These are phyloP conservation scores for Diophrys sp. DNA, from an alignment of 73 alveolate species.

Conservation along the genomic window DNA sequence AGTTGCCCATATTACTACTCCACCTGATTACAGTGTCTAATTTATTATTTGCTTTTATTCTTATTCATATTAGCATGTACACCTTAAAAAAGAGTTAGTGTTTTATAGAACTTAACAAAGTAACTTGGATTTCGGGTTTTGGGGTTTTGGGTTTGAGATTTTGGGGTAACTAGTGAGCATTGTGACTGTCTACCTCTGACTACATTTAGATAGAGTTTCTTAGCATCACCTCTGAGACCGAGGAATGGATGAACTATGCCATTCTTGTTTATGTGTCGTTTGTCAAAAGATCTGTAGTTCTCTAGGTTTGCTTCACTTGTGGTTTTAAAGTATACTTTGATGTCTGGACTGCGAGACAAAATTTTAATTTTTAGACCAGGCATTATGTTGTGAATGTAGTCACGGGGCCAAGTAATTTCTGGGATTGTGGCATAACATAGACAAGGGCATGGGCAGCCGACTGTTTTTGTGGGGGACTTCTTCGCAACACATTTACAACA, in stretches of 20 bases:
- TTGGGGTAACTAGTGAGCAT: no score
- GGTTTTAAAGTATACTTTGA: conserved; percentile 33
- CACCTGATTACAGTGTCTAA: neutral
- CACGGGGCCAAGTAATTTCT: conserved; percentile 6
- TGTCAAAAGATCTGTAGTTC: conserved; percentile 19
- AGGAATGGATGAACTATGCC: conserved; percentile 59
- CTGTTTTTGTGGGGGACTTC: neutral
- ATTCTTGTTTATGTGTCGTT: conserved; percentile 21
- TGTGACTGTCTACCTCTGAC: neutral
- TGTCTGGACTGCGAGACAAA: conserved; percentile 16
- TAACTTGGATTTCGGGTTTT: no score
- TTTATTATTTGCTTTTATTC: neutral
- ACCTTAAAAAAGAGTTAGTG: neutral
- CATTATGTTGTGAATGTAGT: neutral
- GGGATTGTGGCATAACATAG: neutral
- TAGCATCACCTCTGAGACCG: conserved; percentile 65
- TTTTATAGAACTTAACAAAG: no score
- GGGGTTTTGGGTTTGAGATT: no score
- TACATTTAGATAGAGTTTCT: conserved; percentile 24
- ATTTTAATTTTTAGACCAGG: neutral
- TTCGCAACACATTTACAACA: neutral
- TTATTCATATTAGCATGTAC: neutral
- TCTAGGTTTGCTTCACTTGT: conserved; percentile 33
- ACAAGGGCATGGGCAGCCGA: neutral
- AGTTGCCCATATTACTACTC: neutral